Evolutionary conservation across 805 yeast genomes (phyloP).

Genomic region (Millerago galiae): DNA sequence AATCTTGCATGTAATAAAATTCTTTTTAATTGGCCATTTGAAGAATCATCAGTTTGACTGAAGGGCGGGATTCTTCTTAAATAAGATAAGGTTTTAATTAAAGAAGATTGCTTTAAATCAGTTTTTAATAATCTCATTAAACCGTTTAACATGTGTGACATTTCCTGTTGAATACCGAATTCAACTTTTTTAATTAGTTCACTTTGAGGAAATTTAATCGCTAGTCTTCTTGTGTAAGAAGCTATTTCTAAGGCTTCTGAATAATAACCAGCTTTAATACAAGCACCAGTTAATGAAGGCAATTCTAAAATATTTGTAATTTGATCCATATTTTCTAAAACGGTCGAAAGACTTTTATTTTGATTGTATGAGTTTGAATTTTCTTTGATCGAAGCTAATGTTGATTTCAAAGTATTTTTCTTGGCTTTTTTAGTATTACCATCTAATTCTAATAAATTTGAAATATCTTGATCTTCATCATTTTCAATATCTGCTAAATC

Average conservation of each 20-base stretch:
- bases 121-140: conserved; percentile 65
- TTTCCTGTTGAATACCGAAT: conserved; percentile 46
- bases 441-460: conserved; percentile 18
- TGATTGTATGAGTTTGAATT: neutral
- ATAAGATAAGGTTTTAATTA: conserved; percentile 73
- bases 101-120: conserved; percentile 69
- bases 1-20: conserved; percentile 63
- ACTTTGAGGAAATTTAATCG: conserved; percentile 61
- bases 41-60: conserved; percentile 19
- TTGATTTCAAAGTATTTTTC: conserved; percentile 6
- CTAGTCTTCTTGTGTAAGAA: conserved; percentile 61
- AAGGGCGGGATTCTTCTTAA: conserved; percentile 61
- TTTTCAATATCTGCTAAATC: conserved; percentile 27
- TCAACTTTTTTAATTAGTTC: conserved; percentile 45
- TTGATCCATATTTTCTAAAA: conserved; percentile 59
- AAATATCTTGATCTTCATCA: conserved; percentile 12
- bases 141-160: conserved; percentile 62
- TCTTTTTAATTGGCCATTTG: conserved; percentile 36
- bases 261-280: conserved; percentile 81
- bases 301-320: conserved; percentile 75
- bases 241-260: conserved; percentile 86
- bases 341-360: conserved; percentile 26
- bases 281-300: conserved; percentile 77
- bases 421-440: conserved; percentile 14
- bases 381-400: conserved; percentile 2